phyloP scores from a whole-genome alignment of 441 rosid species.

The Metrosideros polymorpha region DNA sequence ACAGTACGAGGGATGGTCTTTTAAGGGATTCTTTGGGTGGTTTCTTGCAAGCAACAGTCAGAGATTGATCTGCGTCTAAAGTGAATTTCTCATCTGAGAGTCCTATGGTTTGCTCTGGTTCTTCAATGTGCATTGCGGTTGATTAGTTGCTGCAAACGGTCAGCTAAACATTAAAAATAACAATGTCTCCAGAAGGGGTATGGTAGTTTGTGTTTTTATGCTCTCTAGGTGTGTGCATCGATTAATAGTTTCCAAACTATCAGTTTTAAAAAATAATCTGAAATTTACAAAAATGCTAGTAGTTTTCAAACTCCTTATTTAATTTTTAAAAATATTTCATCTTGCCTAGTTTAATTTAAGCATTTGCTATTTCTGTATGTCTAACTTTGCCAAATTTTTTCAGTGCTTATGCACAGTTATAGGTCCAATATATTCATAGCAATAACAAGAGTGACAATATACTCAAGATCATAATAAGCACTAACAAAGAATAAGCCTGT shows the following conservation, averaged over 20 bases:
- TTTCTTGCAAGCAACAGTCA: neutral
- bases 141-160: neutral
- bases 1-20: neutral
- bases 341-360: neutral
- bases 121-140: neutral
- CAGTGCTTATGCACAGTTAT: neutral
- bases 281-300: neutral
- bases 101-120: neutral
- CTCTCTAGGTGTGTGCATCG: neutral
- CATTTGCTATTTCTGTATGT: neutral
- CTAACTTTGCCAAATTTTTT: neutral
- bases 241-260: neutral
- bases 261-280: neutral
- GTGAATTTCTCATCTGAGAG: neutral
- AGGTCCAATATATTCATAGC: neutral
- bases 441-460: neutral
- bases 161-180: neutral
- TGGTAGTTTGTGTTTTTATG: neutral
- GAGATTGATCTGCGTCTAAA: neutral
- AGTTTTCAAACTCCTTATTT: neutral
- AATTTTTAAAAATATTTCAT: neutral
- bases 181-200: neutral
- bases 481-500: too few relatives aligned
- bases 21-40: neutral
- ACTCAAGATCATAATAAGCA: neutral